Percentiles rank a stretch among this genome's conserved stretches.
phyloP scores from a whole-genome alignment of 306 rosid species.

The Begonia loranthoides region DNA sequence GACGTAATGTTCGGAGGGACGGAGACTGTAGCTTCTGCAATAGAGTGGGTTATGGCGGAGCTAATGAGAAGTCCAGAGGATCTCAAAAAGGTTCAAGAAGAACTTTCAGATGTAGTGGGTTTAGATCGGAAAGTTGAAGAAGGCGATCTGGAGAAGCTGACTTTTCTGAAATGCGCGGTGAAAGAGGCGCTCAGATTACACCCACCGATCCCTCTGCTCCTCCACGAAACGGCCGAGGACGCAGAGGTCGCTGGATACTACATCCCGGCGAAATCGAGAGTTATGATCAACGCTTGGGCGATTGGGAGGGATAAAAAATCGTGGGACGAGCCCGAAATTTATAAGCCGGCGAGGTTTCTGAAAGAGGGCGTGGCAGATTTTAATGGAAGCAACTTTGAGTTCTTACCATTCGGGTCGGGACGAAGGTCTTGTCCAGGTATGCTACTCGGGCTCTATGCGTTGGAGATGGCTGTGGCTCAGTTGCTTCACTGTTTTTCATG shows the following conservation, averaged over 20 bases:
- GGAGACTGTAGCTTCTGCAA: slow-evolving; percentile 90
- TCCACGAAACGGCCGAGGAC: slow-evolving; percentile 80
- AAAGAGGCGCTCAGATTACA: slow-evolving; percentile 78
- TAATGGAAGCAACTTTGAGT: slow-evolving; percentile 61
- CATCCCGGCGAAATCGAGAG: slow-evolving; percentile 49
- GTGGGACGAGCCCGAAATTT: slow-evolving; percentile 57
- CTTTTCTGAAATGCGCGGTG: slow-evolving; percentile 32
- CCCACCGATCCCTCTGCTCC: slow-evolving; percentile 92
- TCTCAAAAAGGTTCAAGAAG: slow-evolving; percentile 42
- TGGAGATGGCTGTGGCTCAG: no score
- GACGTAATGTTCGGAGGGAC: slow-evolving; percentile 98
- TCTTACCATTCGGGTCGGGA: no score
- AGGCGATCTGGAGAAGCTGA: slow-evolving; percentile 48
- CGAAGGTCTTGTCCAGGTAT: no score
- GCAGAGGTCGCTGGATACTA: slow-evolving; percentile 35
- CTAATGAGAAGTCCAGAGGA: slow-evolving; percentile 66
- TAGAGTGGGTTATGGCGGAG: slow-evolving; percentile 86
- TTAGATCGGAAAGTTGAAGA: slow-evolving; percentile 56
- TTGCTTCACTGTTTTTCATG: no score
- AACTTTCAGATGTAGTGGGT: slow-evolving; percentile 57
- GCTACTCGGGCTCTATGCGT: no score
- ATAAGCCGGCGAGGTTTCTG: slow-evolving; percentile 50
- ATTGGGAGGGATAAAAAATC: slow-evolving; percentile 48
- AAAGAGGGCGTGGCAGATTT: slow-evolving; percentile 47
- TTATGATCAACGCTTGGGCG: slow-evolving; percentile 77